Evolutionary conservation across 2,329 filamentous ascomycete genomes (phyloP).

Genomic region (Lecanicillium sp.): DNA sequence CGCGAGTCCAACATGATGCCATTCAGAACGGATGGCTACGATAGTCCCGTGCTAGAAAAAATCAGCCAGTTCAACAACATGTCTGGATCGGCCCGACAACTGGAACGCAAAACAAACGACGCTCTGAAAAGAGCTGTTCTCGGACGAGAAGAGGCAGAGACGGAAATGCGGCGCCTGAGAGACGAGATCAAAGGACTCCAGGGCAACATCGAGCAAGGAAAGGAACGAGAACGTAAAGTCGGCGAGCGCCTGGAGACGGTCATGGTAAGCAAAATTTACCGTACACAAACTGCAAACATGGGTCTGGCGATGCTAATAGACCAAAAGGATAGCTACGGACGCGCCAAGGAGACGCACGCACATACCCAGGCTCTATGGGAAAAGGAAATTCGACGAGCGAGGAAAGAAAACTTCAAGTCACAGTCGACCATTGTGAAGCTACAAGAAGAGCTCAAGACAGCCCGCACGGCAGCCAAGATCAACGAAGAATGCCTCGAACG

Average conservation of each 20-base stretch:
- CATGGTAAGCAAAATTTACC: conserved; percentile 49
- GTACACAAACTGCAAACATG: not conserved
- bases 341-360: conserved; percentile 62
- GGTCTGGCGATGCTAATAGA: conserved; percentile 14
- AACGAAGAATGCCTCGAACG: conserved; percentile 54
- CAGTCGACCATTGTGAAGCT: conserved; percentile 63
- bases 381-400: conserved; percentile 63
- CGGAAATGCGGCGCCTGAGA: conserved; percentile 56
- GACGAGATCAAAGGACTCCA: conserved; percentile 54
- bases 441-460: conserved; percentile 66
- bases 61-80: conserved; percentile 69
- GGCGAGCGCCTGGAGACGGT: conserved; percentile 61
- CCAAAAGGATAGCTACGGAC: conserved; percentile 60
- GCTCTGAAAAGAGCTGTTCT: conserved; percentile 61
- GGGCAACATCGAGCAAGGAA: conserved; percentile 57
- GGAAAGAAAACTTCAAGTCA: conserved; percentile 71
- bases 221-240: conserved; percentile 59
- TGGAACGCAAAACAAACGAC: conserved; percentile 59
- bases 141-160: conserved; percentile 65
- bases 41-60: conserved; percentile 59
- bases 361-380: conserved; percentile 65
- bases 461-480: conserved; percentile 47
- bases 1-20: conserved; percentile 33
- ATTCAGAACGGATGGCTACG: conserved; percentile 37
- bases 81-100: conserved; percentile 52